Base-by-base conservation (phyloP, 352 stramenopile species). In the Pythium rhizo-oryzae region DNA sequence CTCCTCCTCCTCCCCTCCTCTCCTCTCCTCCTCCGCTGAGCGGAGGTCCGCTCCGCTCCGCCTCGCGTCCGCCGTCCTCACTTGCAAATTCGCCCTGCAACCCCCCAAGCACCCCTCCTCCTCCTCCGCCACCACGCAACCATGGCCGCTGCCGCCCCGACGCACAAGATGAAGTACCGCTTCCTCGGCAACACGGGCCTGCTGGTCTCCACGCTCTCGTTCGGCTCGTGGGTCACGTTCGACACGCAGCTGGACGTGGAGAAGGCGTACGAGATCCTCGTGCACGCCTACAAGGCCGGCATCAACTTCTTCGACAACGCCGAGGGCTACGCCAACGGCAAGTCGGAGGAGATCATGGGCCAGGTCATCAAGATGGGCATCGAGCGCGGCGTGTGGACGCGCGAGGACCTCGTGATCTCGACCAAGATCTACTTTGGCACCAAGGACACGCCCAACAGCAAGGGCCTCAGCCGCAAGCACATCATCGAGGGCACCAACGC, bases 221-320 rank as follows among this genome's bases (percentile, higher is more conserved):
- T 84, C 49, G 78, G 78, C 57, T 79, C 67, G 24, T 81, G 71
- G 67, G 75, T 81, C 25, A 81, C 77, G 7, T 85, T 85, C 46
- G 67, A 80, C 56, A 71, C 28, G 21, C 78, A 86, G 43, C 33
- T 83, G 13, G 78, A 80, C 62, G 71, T 79, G 30, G 76, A 82
- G 35, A 81, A 81, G 68, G 76, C 78, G 25, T 86, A 84, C 69
- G 61, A 23, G 41, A 80, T 86, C 63, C 70, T 86, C 74, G 72
- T 75, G 51, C 76, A 82, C 58, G 78, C 78, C 7, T 85, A 77
- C 75, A 80, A 87, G 70, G 33, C 78, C 0, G 82, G 80, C 41
- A 67, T 89, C 60, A 90, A 87, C 70, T 82, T 90, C 44, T 80
- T 89, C 46, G 82, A 90, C 67, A 90, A 84, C 39, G 81, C 81